Base-by-base conservation (phyloP, 164 flowering plant species). In the Magnolia officinalis region DNA sequence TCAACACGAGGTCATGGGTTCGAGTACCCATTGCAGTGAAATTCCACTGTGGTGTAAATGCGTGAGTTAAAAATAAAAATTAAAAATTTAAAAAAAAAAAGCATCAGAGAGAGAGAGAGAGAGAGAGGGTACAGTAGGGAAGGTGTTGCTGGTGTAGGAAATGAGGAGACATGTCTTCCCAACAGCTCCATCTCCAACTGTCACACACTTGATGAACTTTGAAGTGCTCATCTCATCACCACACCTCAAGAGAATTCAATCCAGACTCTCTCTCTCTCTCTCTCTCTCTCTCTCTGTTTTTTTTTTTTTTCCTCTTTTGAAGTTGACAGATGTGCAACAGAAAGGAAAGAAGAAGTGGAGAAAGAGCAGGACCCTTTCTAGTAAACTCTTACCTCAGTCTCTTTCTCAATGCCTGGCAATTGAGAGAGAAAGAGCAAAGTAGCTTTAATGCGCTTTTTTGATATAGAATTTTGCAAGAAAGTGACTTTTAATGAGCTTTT, bases 111-210 rank as follows among this genome's bases (percentile, higher is more conserved):
- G n/a, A 76, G 29, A 59, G 65, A 51, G 70, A 45, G 16, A 73
- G 14, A 73, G 23, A 24, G 16, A 68, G n/a, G 51, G 37, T 86
- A 90, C 93, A 77, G 88, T 85, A 7, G 93, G 92, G 80, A 89
- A 89, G 68, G 91, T 87, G 85, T 89, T 89, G 89, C 89, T 86
- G 20, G 92, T 89, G 88, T 90, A 90, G 71, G 93, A 90, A 70
- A 90, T 90, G 73, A 90, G 91, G 74, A 90, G 89, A 65, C 91
- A 88, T 8, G 93, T 90, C 82, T 90, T 90, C 64, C 93, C 93
- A 76, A 90, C 93, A 74, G 93, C 93, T 74, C 93, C 93, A 85
- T 88, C 93, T 23, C 91, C 91, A 73, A 90, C 90, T 4, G 93
- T 88, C n/a, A 90, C 93, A 76, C 93, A 90, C 73, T 90, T 90